Evolutionary conservation across 2,329 filamentous ascomycete species (phyloP), one percentile per base, ranked within the genome.

Genomic region (Phaeosphaeria sp.): DNA sequence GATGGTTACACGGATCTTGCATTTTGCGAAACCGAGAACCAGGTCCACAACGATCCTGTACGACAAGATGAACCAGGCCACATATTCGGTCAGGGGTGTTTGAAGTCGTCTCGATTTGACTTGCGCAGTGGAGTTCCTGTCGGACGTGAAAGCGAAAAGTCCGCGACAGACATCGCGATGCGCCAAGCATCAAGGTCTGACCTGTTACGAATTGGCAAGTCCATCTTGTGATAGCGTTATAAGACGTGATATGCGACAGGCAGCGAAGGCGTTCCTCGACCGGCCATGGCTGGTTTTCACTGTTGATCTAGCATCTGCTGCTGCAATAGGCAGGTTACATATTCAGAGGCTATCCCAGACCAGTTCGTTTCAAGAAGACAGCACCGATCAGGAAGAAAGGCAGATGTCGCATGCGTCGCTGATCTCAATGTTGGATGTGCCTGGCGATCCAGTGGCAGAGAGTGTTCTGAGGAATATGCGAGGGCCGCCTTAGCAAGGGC

Each of bases 1-100:
- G 61, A 68, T 56, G 55, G 74, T 74, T 53, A 65, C 62, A 75
- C 69, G 55, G 65, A 76, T 77, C 74, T 75, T 67, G 73, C 72
- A 77, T 73, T 13, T 61, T 53, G 72, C 75, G 71, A 64, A 67
- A 74, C 74, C 74, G 68, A 60, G 62, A 59, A 61, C 67, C 72
- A 74, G 72, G 71, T 73, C 65, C 65, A 68, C 56, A 63, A 62
- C 68, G 72, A 73, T 76, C 65, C 65, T 56, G 71, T 73, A 68
- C 65, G 63, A 74, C 72, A 58, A 36, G 58, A 65, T 62, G 66
- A 58, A 60, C 55, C 50, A 43, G 56, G 49, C 54, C 50, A 49
- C 60, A 51, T 60, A 59, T 52, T 50, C 48, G 56, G 51, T 52
- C 58, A 59, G 50, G 55, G 46, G 43, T 22, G 23, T 55, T 41